Percentiles rank a stretch among this genome's conserved stretches.
These are phyloP conservation scores for Noccaea caerulescens DNA, from an alignment of 345 rosid species.

Conservation along the genomic window DNA sequence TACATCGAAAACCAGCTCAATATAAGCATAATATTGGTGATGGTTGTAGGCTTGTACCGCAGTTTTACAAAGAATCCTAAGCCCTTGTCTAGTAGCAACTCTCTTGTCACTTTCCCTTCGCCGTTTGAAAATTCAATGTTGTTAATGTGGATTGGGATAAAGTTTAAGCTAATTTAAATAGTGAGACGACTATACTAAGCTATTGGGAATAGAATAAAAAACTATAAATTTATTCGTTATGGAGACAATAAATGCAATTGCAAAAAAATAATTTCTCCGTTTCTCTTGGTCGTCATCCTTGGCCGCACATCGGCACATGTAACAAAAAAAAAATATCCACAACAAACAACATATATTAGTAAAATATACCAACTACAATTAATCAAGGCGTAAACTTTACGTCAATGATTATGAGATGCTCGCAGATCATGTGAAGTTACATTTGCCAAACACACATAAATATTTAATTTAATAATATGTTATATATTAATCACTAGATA, in stretches of 20 bases:
- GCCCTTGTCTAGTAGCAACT: background rate
- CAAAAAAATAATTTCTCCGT: conserved; percentile 3
- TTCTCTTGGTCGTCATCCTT: conserved; percentile 24
- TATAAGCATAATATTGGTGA: background rate
- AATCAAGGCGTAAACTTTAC: conserved; percentile 37
- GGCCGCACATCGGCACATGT: conserved; percentile 46
- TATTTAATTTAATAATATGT: conserved; percentile 1
- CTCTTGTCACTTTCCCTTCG: conserved; percentile 21
- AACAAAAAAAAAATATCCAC: conserved; percentile 22
- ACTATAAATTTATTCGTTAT: conserved; percentile 5
- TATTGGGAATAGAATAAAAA: background rate
- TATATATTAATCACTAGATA: conserved; percentile 29
- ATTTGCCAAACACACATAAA: conserved; percentile 24
- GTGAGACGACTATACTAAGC: conserved; percentile 8
- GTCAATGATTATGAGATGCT: conserved; percentile 46
- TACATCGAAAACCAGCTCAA: no score
- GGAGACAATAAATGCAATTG: conserved; percentile 11
- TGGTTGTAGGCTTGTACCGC: background rate
- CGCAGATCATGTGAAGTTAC: conserved; percentile 43
- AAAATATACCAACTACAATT: conserved; percentile 27
- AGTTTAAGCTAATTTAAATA: background rate
- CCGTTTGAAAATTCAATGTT: background rate
- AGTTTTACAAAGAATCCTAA: background rate
- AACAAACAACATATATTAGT: conserved; percentile 35
- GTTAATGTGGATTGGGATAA: background rate